phyloP scores from a whole-genome alignment of 2,329 filamentous ascomycete genomes.

The Coccinonectria pachysandricola region DNA sequence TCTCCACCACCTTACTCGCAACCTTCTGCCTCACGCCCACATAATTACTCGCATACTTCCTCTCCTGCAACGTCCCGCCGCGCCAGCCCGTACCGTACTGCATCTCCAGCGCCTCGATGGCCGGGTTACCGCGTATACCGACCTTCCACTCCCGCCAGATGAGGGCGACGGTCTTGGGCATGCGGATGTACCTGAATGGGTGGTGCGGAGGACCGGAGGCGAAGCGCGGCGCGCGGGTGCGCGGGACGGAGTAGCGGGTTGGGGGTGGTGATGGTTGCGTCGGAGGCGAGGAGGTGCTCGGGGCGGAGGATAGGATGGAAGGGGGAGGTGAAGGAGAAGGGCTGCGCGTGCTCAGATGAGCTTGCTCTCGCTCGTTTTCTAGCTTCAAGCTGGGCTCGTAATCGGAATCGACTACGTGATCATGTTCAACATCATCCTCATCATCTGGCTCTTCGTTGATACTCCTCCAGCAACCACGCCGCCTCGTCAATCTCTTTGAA shows the following conservation, averaged over 20 bases:
- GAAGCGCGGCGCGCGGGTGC: constrained; percentile 8
- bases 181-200: constrained; percentile 14
- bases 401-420: no score
- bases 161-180: constrained; percentile 12
- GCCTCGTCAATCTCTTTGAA: no score
- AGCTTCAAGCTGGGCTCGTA: no score
- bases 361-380: no score
- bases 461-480: no score
- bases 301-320: no score
- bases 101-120: constrained; percentile 13
- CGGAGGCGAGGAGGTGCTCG: no score
- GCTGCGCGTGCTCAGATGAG: no score
- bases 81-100: constrained; percentile 14
- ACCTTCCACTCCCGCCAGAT: constrained; percentile 17
- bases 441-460: no score
- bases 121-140: constrained; percentile 11
- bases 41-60: constrained; percentile 19
- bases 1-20: constrained; percentile 10
- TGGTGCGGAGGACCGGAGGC: constrained; percentile 7
- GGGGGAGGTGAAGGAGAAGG: no score
- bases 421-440: constrained; percentile 2
- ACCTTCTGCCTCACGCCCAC: constrained; percentile 14
- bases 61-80: constrained; percentile 6
- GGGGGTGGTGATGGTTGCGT: no score
- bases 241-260: constrained; percentile 13